Conservation (phyloP, 495 filamentous ascomycete species). For the Aspergillus funiculosus region DNA sequence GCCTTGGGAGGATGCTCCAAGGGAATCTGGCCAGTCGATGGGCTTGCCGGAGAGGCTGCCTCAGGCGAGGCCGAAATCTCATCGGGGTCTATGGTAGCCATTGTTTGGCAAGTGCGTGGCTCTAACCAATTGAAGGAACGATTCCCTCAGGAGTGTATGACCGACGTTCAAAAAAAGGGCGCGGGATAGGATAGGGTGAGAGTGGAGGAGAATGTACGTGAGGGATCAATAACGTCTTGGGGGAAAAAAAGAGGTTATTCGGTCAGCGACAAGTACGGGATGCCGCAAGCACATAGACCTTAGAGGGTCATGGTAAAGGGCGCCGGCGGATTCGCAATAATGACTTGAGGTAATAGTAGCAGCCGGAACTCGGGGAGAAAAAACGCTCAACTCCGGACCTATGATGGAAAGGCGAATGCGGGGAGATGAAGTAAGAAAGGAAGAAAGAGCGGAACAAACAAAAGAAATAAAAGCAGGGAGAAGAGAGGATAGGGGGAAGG, state of each 20-base stretch:
- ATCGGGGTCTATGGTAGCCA: constrained; percentile 29
- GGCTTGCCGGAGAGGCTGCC: constrained; percentile 24
- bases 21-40: constrained; percentile 36
- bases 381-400: constrained; percentile 9
- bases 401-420: neutral
- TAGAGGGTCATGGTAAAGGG: constrained; percentile 20
- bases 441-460: constrained; percentile 2
- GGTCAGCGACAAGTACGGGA: constrained; percentile 14
- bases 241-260: neutral
- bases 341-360: neutral
- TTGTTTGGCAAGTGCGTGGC: constrained; percentile 18
- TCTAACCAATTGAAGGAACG: no score
- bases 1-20: constrained; percentile 55
- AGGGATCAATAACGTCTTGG: neutral
- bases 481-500: neutral
- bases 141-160: no score
- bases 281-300: constrained; percentile 13
- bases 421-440: neutral
- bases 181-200: neutral
- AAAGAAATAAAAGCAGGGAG: constrained; percentile 2
- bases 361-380: constrained; percentile 2
- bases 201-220: neutral
- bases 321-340: constrained; percentile 5
- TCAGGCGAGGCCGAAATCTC: constrained; percentile 26
- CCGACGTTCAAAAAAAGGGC: no score